Percentiles rank a stretch among this genome's conserved stretches.
Conservation (phyloP, 371 early-diverging fungal genomes). For the Rhizopus sp. region DNA sequence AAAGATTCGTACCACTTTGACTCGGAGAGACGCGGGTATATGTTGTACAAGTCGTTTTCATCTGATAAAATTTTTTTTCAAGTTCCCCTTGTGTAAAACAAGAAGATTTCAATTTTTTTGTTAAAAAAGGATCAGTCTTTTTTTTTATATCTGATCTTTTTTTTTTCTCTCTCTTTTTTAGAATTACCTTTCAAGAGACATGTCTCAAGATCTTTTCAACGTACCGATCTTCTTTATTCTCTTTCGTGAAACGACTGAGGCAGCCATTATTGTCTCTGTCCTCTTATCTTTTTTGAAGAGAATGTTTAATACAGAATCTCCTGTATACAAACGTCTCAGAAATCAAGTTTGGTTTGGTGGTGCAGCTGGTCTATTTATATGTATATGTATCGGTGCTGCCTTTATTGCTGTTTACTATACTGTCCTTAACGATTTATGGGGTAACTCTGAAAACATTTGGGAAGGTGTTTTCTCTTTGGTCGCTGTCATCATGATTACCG, state of each 20-base stretch:
- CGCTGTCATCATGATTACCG: slow-evolving; percentile 66
- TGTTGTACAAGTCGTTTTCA: neutral
- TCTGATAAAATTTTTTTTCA: slow-evolving; percentile 9
- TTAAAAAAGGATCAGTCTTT: slow-evolving; percentile 5
- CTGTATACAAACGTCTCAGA: slow-evolving; percentile 52
- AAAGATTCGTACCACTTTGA: neutral
- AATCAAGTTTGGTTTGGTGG: slow-evolving; percentile 71
- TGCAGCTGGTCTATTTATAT: slow-evolving; percentile 54
- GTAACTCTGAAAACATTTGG: slow-evolving; percentile 73
- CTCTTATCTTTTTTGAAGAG: slow-evolving; percentile 71
- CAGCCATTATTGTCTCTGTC: slow-evolving; percentile 80
- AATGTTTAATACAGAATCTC: slow-evolving; percentile 50
- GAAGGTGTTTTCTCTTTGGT: slow-evolving; percentile 75
- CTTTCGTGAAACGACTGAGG: slow-evolving; percentile 77
- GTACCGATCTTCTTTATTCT: slow-evolving; percentile 85
- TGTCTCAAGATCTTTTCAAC: slow-evolving; percentile 60
- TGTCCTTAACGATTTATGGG: slow-evolving; percentile 39
- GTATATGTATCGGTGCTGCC: slow-evolving; percentile 66
- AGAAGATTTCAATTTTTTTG: slow-evolving; percentile 9
- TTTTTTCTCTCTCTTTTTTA: slow-evolving; percentile 15
- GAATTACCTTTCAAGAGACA: slow-evolving; percentile 16
- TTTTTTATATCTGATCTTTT: slow-evolving; percentile 20
- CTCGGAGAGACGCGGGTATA: slow-evolving; percentile 5
- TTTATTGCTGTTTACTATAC: slow-evolving; percentile 73
- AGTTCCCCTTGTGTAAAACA: neutral